Evolutionary conservation across 2,329 filamentous ascomycete genomes (phyloP).

Genomic region (Diaporthe sp.): DNA sequence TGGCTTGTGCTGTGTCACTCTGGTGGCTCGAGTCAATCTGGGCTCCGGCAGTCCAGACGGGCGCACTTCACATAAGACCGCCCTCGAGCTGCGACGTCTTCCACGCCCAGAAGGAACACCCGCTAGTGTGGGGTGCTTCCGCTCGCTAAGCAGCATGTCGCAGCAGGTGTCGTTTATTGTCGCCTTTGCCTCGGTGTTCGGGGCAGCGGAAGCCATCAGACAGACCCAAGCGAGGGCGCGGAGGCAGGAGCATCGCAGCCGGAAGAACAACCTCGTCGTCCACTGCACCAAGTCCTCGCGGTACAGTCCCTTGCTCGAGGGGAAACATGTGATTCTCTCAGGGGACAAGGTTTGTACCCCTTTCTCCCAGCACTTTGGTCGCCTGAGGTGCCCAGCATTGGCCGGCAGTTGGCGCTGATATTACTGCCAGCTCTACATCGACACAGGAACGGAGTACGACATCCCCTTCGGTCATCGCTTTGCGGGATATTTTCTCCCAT

Average conservation of each 20-base stretch:
- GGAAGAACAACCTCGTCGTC: slow-evolving; percentile 61
- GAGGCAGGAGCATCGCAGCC: slow-evolving; percentile 60
- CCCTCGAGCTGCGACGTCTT: slow-evolving; percentile 22
- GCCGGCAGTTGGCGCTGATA: slow-evolving; percentile 22
- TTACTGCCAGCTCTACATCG: slow-evolving; percentile 58
- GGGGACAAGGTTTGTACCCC: slow-evolving; percentile 52
- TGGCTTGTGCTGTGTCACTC: slow-evolving; percentile 25
- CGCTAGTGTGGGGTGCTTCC: slow-evolving; percentile 16
- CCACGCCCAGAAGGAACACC: background rate
- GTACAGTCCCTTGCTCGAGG: slow-evolving; percentile 57
- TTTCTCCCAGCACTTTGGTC: background rate
- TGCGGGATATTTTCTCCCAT: slow-evolving; percentile 69
- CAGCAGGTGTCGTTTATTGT: slow-evolving; percentile 50
- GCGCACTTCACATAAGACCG: slow-evolving; percentile 30
- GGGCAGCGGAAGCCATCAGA: slow-evolving; percentile 60
- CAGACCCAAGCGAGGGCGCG: slow-evolving; percentile 59
- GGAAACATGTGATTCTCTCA: slow-evolving; percentile 58
- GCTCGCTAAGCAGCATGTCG: slow-evolving; percentile 23
- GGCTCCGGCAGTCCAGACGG: slow-evolving; percentile 20
- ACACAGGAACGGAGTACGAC: slow-evolving; percentile 50
- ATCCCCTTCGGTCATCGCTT: slow-evolving; percentile 61
- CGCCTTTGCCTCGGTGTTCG: slow-evolving; percentile 58
- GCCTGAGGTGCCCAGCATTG: background rate
- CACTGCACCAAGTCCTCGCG: slow-evolving; percentile 61
- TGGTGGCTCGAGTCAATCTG: slow-evolving; percentile 28